Conservation (phyloP, 495 filamentous ascomycete species). For the Podospora australis region DNA sequence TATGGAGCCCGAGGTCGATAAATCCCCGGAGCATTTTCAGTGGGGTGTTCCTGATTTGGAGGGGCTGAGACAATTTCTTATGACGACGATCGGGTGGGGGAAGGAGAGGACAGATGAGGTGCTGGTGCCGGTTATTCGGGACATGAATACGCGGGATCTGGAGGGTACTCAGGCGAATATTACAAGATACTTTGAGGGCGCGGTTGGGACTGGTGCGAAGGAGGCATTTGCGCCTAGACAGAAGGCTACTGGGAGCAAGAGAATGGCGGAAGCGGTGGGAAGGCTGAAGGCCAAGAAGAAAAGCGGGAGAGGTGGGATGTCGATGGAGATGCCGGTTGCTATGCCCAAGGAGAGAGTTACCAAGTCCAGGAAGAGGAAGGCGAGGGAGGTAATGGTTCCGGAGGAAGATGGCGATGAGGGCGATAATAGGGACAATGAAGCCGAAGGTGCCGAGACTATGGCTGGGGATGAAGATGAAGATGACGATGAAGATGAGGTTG, state of each 20-base stretch:
- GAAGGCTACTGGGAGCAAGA: slow-evolving; percentile 59
- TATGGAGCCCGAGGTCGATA: slow-evolving; percentile 76
- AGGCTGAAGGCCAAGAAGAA: slow-evolving; percentile 47
- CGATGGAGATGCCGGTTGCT: slow-evolving; percentile 19
- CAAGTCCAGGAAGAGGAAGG: slow-evolving; percentile 21
- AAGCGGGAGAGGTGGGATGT: slow-evolving; percentile 7
- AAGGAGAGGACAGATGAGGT: slow-evolving; percentile 90
- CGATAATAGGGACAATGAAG: slow-evolving; percentile 15
- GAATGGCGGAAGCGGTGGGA: slow-evolving; percentile 77
- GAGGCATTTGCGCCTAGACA: slow-evolving; percentile 76
- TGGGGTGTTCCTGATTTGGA: slow-evolving; percentile 95
- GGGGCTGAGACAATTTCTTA: slow-evolving; percentile 75
- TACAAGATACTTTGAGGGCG: slow-evolving; percentile 68
- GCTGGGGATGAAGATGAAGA: slow-evolving; percentile 18
- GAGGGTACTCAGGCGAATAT: slow-evolving; percentile 96
- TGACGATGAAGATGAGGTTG: slow-evolving; percentile 18
- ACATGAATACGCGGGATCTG: slow-evolving; percentile 79
- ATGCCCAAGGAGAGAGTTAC: slow-evolving; percentile 1
- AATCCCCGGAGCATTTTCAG: slow-evolving; percentile 68
- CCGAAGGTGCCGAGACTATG: too few species aligned
- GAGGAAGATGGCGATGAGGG: slow-evolving; percentile 25
- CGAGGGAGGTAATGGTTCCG: slow-evolving; percentile 11
- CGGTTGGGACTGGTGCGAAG: slow-evolving; percentile 30
- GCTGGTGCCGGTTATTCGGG: slow-evolving; percentile 84
- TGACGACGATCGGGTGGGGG: slow-evolving; percentile 89